Conservation (phyloP, 75 land plant genomes). For the Gnetum montanum region DNA sequence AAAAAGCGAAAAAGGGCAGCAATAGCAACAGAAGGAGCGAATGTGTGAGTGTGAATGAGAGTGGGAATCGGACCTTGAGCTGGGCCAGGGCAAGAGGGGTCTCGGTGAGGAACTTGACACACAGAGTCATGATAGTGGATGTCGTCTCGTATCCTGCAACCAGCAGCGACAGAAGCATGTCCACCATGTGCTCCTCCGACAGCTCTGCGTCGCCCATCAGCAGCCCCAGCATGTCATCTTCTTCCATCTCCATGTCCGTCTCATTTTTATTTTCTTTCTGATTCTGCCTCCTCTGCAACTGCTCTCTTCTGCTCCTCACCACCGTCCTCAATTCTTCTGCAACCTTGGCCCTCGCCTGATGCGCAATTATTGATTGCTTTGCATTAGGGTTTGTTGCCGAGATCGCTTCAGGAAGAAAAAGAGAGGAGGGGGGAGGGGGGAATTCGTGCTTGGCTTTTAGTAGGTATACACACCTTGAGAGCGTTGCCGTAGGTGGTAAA, state of each 20-base stretch:
- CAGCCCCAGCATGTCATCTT: conserved; percentile 52
- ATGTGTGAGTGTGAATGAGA: no score
- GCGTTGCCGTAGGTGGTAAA: conserved; percentile 71
- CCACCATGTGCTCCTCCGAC: conserved; percentile 62
- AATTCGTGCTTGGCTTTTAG: no score
- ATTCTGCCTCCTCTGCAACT: no score
- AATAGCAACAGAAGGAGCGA: no score
- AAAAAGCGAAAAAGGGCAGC: no score
- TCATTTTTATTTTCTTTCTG: no score
- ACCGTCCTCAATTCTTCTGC: conserved; percentile 28
- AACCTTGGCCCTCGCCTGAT: conserved; percentile 50
- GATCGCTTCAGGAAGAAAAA: no score
- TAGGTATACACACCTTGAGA: conserved; percentile 54
- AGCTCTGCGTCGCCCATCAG: conserved; percentile 24
- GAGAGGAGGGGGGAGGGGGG: no score
- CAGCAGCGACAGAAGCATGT: conserved; percentile 56
- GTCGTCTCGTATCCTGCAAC: conserved; percentile 94
- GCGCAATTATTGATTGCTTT: no score
- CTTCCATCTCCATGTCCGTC: conserved; percentile 13
- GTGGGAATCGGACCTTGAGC: conserved; percentile 60
- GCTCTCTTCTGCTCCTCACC: conserved; percentile 25
- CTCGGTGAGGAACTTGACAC: conserved; percentile 82
- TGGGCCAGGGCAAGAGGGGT: conserved; percentile 51
- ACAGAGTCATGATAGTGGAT: conserved; percentile 70
- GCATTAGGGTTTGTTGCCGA: no score